phyloP scores from a whole-genome alignment of 225 moss, liverwort and hornwort species.

The Pseudisothecium myosuroides region DNA sequence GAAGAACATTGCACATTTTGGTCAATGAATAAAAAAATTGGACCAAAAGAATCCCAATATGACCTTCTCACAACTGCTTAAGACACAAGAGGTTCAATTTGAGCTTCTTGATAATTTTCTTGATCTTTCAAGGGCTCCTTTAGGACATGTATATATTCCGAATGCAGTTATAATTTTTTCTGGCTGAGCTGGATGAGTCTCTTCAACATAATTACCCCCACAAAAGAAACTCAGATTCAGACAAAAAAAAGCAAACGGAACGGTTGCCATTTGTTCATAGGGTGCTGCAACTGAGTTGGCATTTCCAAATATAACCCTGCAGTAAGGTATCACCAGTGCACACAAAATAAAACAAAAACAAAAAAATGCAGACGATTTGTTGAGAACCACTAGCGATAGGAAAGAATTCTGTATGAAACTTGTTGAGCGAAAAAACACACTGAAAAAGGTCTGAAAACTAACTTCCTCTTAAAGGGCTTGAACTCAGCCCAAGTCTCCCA shows the following conservation, averaged over 20 bases:
- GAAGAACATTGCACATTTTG: not conserved
- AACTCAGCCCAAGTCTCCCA: constrained; percentile 74
- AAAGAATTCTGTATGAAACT: not conserved
- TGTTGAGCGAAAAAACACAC: not conserved
- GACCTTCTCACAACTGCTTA: not conserved
- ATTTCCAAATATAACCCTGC: not conserved
- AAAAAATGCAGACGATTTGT: not conserved
- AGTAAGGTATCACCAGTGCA: not conserved
- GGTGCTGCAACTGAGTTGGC: not conserved
- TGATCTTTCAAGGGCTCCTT: not conserved
- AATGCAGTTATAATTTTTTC: not conserved
- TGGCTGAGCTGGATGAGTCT: not conserved
- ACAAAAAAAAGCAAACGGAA: not conserved
- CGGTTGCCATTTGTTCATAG: not conserved
- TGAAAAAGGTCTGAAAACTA: not conserved
- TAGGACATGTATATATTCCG: not conserved
- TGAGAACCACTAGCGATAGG: not conserved
- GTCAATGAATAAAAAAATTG: not conserved
- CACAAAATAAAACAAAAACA: not conserved
- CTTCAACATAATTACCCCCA: not conserved
- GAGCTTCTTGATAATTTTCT: not conserved
- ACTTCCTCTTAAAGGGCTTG: constrained; percentile 65
- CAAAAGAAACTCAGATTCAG: not conserved
- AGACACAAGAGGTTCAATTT: not conserved
- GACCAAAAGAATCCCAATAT: not conserved